Base-by-base conservation (phyloP, 768 basidiomycete species). In the Myochromella boudieri region DNA sequence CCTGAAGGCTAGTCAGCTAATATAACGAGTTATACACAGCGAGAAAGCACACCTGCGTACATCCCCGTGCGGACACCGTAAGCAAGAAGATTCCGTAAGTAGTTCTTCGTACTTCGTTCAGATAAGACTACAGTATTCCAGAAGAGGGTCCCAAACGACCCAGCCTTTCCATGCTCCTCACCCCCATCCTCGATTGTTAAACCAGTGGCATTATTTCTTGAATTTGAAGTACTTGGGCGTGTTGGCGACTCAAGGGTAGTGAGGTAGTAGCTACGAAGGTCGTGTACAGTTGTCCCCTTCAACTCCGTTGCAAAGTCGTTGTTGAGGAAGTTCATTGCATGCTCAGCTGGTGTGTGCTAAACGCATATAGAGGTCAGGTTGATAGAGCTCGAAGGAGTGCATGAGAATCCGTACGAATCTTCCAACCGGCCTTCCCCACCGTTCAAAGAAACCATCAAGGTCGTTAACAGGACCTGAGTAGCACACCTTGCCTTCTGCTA, bases 291-390 rank as follows among this genome's bases (percentile, higher is more conserved):
- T 7, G 49, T 44, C 15, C n/a, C 34, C 17, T 61, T 60, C 4
- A 57, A 37, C 9, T 56, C 57, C 4, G 55, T 40, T 0, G 44
- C 52, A 44, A 80, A 80, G 48, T 80, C 77, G 25, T 62, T 67
- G 54, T 76, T 78, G 41, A 84, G 68, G 49, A 82, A 68, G 55
- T 78, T 78, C 60, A 85, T 74, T 0, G 81, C 76, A 44, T 82
- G 80, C 52, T 84, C 83, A 0, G 75, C 70, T 0, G 84, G 82
- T 24, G 79, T 80, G 40, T 63, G 69, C 66, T 76, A 60, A 32
- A 14, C 26, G 17, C 2, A 4, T 10, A 14, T 24, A n/a, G n/a
- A n/a, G n/a, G n/a, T n/a, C n/a, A n/a, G n/a, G n/a, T n/a, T n/a
- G n/a, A n/a, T n/a, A n/a, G 7, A 4, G 45, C 11, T 67, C 59